These are phyloP conservation scores for Colletotrichum noveboracense DNA, from an alignment of 2,329 filamentous ascomycete species.

Conservation along the genomic window DNA sequence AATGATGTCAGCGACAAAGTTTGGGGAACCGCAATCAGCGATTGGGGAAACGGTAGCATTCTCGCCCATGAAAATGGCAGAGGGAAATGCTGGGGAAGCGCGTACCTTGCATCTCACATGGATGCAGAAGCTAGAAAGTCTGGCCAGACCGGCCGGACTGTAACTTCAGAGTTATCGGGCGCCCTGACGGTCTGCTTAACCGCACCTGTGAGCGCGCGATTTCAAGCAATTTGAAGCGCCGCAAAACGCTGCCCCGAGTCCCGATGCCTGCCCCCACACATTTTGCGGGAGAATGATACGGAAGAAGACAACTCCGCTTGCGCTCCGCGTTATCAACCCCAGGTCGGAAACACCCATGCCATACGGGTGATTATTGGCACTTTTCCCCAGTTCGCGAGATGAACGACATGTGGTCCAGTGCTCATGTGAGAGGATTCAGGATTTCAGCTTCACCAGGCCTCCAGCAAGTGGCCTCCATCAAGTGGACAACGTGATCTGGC, in stretches of 20 bases:
- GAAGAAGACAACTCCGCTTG: conserved; percentile 12
- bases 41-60: conserved; percentile 1
- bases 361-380: neutral
- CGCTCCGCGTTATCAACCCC: conserved; percentile 5
- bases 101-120: conserved; percentile 18
- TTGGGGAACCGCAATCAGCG: neutral
- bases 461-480: neutral
- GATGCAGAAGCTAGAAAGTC: neutral
- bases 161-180: neutral
- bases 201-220: conserved; percentile 11
- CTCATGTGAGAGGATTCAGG: neutral
- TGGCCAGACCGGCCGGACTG: neutral
- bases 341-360: neutral
- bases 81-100: conserved; percentile 7
- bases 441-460: neutral
- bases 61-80: neutral
- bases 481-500: neutral
- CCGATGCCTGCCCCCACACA: conserved; percentile 10
- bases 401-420: neutral
- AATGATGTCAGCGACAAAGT: conserved; percentile 19
- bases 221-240: conserved; percentile 16
- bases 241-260: conserved; percentile 10
- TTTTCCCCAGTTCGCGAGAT: neutral
- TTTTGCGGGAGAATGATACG: neutral
- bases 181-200: neutral